Evolutionary conservation across 805 yeast species (phyloP), one percentile per base, ranked within the genome.

Genomic region (Wickerhamiella hasegawae): DNA sequence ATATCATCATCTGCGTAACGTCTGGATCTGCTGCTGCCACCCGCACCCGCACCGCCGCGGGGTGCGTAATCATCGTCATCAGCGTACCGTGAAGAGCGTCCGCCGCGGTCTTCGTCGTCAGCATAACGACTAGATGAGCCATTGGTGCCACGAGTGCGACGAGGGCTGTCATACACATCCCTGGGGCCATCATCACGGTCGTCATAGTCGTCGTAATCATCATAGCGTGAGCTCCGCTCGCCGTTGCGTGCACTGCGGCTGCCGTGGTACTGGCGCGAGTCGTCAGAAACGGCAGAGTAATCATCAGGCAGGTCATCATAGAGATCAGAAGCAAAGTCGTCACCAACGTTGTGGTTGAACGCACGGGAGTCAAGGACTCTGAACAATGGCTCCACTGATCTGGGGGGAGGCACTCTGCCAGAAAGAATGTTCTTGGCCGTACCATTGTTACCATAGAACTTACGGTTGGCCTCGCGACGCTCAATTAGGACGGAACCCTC

Each of bases 401-500:
- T 83, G 2, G 97, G 97, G 3, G 94, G 71, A 32, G 83, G 87
- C n/a, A 87, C 81, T 45, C 78, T 69, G 27, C 98, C 98, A 5
- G 76, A 61, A 35, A 87, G 65, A 49, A 87, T 80, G 52, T 67
- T 66, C 55, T 81, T 72, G n/a, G 96, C 93, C 40, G 90, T 84
- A 55, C 94, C 79, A 45, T 69, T 73, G 46, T 66, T 68, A 26
- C 98, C 97, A 53, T 87, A 87, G 53, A 87, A 87, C 59, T 87
- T 87, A 51, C 94, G 68, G 58, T 87, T 87, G 19, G 97, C 94
- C 49, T 90, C 97, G 59, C 97, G 72, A 63, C 98, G 78, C 59
- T 90, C 98, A n/a, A 90, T 67, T 39, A 90, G 72, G 12, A 87
- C 94, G 1, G 96, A 84, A 21, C 98, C 98, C 60, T 87, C 98